Base-by-base conservation (phyloP, 2,329 filamentous ascomycete genomes). In the Elsinoe arachidis region DNA sequence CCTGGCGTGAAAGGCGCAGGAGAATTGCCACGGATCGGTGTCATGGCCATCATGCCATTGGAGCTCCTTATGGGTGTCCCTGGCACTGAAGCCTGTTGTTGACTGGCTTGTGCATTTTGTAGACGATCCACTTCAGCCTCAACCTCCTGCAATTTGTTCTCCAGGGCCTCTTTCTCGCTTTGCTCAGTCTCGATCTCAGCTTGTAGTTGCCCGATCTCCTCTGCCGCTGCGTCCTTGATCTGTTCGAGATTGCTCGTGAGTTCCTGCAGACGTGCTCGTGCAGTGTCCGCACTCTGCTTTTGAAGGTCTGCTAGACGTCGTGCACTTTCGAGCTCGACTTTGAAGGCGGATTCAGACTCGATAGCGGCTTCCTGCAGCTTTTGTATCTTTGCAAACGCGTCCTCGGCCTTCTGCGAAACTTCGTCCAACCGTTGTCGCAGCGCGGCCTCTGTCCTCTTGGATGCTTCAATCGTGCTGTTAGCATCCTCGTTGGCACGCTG, bases 401-500 rank as follows among this genome's bases (percentile, higher is more conserved):
- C 89, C 59, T 97, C 91, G 1, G 88, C 85, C 74, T 93, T 96
- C 66, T 86, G 81, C 67, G 92, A 88, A 46, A 95, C 79, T 59
- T 93, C 88, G 26, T 91, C 87, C 33, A 97, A 77, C 38, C 90
- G 85, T 62, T 86, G 83, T 63, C 90, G 87, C 34, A 96, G 80
- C 26, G 87, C 82, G 59, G 88, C 83, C 68, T 96, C 91, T 38
- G 84, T 88, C 38, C 88, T 85, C 67, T 87, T 86, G 19, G 95
- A 75, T 9, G 86, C 81, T 57, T 96, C 90, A 55, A 90, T 80
- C 33, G 81, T 86, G 17, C 87, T 85, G 61, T 81, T 85, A 44
- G 87, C 83, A 63, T 99, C 93, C 64, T 97, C 92, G 63, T 92
- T 88, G 60, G 87, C 83, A 55, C 90, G 87, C 71, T 96, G 88